Evolutionary conservation across 768 basidiomycete species (phyloP), one percentile per base, ranked within the genome.

Genomic region (Pholiota microspora): DNA sequence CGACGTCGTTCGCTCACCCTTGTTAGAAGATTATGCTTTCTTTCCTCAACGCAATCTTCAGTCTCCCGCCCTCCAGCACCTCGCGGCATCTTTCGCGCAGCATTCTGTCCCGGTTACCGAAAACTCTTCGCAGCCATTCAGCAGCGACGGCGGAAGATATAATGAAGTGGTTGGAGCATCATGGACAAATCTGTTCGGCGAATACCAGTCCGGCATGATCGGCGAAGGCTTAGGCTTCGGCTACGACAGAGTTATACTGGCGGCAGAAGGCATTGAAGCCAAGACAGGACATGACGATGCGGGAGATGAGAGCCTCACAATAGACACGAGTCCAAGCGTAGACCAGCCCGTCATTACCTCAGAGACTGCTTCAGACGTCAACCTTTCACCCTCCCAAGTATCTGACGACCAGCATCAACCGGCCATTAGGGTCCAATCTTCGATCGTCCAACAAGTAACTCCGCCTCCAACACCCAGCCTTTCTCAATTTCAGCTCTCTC

Each of bases 1-100:
- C 31, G 64, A 66, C 27, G 51, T 56, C 21, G 28, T 66, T 4
- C 51, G 49, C 10, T 66, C 62, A 31, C 61, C 62, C 4, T 45
- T 46, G 1, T 53, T 49, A 25, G 59, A 54, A 10, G 59, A 62
- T 47, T 57, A 50, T 28, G 45, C 45, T 29, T 54, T 46, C 31
- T 62, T 59, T 46, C 58, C 59, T n/a, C 48, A 60, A 6, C 49
- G 38, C 15, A 27, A 31, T 24, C 21, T 21, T 23, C 47, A 44
- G 25, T 31, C 28, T 10, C 34, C 25, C 8, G 16, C 31, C n/a
- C 31, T 31, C 7, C 47, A 40, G 15, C 54, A 49, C 13, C 38
- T 21, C 13, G 32, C 29, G 15, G 47, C 21, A 21, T 42, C 38
- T 23, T 40, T 42, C 8, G 16, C 40, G 2, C 40, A 42, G 9